Conservation (phyloP, 2,329 filamentous ascomycete genomes). For the Hawksworthiomyces lignivorus region DNA sequence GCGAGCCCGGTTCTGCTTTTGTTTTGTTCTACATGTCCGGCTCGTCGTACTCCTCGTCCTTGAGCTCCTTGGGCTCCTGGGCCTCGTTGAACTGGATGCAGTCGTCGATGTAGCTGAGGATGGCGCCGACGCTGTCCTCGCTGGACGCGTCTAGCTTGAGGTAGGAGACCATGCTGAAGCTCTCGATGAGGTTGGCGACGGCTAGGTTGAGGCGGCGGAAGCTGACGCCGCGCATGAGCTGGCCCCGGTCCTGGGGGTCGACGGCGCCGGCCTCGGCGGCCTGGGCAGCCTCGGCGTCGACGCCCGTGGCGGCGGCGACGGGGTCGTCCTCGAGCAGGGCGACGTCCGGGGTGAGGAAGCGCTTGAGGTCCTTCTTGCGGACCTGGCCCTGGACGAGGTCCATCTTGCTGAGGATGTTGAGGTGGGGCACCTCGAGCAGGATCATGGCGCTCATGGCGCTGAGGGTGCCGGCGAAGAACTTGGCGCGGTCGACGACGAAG, state of each 20-base stretch:
- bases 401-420: conserved; percentile 97
- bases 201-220: conserved; percentile 81
- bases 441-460: conserved; percentile 99
- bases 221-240: conserved; percentile 70
- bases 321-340: conserved; percentile 75
- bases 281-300: conserved; percentile 12
- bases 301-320: conserved; percentile 29
- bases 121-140: conserved; percentile 79
- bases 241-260: conserved; percentile 58
- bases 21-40: conserved; percentile 14
- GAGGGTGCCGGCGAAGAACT: conserved; percentile 93
- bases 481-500: conserved; percentile 90
- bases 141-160: conserved; percentile 82
- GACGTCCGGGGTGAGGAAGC: conserved; percentile 82
- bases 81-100: conserved; percentile 90
- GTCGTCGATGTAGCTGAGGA: conserved; percentile 90
- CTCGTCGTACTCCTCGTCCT: conserved; percentile 52
- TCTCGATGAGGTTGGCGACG: conserved; percentile 86
- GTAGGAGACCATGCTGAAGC: conserved; percentile 97
- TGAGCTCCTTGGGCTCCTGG: conserved; percentile 80
- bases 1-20: too few species aligned
- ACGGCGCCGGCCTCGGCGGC: not conserved
- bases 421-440: conserved; percentile 92
- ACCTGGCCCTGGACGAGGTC: conserved; percentile 89
- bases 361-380: conserved; percentile 77